These are phyloP conservation scores for Pyrus pyrifolia DNA, from an alignment of 306 rosid genomes.

Conservation along the genomic window DNA sequence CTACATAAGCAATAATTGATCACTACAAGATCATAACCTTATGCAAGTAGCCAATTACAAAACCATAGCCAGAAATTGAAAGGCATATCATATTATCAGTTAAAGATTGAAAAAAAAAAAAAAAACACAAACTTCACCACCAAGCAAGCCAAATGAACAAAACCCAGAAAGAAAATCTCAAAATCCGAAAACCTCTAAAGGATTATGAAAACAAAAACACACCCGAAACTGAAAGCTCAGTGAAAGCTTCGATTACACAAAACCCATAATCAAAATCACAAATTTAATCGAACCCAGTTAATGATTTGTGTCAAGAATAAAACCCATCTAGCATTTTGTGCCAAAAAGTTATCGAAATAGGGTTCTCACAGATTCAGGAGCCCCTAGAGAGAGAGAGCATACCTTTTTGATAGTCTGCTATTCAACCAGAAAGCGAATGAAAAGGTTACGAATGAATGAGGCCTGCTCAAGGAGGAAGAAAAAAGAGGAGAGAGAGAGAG, in stretches of 20 bases:
- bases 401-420: constrained; percentile 17
- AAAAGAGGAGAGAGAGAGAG: too few relatives aligned
- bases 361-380: constrained; percentile 1
- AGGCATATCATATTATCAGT: background rate
- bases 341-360: background rate
- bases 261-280: constrained; percentile 32
- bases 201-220: constrained; percentile 1
- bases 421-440: constrained; percentile 34
- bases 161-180: constrained; percentile 6
- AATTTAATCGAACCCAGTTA: constrained; percentile 24
- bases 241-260: constrained; percentile 17
- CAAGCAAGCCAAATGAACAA: constrained; percentile 9
- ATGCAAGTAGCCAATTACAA: background rate
- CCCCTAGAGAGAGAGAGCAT: constrained; percentile 1
- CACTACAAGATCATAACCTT: background rate
- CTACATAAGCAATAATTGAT: background rate
- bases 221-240: constrained; percentile 15
- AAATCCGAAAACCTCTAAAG: background rate
- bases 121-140: background rate
- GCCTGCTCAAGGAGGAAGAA: constrained; percentile 4
- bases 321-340: constrained; percentile 27
- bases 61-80: background rate
- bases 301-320: constrained; percentile 5
- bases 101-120: background rate
- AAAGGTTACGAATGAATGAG: constrained; percentile 18